phyloP scores from a whole-genome alignment of 192 early-diverging fungal species.

The Phlyctochytrium planicorne region DNA sequence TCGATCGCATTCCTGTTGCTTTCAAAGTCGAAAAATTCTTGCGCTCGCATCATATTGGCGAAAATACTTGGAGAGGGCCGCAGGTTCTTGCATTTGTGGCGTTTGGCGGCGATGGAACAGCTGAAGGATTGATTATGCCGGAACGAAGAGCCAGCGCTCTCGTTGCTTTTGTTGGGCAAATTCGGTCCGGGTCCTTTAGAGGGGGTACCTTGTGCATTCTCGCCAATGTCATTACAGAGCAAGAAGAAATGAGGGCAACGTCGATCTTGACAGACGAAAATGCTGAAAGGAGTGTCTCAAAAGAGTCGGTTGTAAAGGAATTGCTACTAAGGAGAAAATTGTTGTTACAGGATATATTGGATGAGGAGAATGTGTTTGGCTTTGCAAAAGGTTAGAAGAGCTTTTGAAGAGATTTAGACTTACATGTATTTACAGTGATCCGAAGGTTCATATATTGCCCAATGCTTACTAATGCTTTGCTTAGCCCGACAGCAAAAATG shows the following conservation, averaged over 20 bases:
- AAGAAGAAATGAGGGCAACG: not conserved
- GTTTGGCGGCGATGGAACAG: not conserved
- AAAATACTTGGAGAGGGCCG: not conserved
- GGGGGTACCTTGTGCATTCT: not conserved
- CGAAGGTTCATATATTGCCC: not conserved
- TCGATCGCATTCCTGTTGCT: not conserved
- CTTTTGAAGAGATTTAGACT: no score
- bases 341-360: not conserved
- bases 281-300: not conserved
- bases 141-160: not conserved
- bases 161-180: not conserved
- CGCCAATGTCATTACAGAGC: not conserved
- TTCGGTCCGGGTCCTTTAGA: not conserved
- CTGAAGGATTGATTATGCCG: not conserved
- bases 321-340: not conserved
- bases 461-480: not conserved
- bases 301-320: not conserved
- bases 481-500: not conserved
- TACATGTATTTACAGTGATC: not conserved
- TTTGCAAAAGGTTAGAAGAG: not conserved
- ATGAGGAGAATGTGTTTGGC: not conserved
- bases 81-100: slow-evolving; percentile 5
- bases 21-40: not conserved
- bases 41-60: not conserved
- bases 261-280: not conserved